Percentiles rank a stretch among this genome's conserved stretches.
Conservation (phyloP, 495 filamentous ascomycete genomes). For the Penicillium paradoxum region DNA sequence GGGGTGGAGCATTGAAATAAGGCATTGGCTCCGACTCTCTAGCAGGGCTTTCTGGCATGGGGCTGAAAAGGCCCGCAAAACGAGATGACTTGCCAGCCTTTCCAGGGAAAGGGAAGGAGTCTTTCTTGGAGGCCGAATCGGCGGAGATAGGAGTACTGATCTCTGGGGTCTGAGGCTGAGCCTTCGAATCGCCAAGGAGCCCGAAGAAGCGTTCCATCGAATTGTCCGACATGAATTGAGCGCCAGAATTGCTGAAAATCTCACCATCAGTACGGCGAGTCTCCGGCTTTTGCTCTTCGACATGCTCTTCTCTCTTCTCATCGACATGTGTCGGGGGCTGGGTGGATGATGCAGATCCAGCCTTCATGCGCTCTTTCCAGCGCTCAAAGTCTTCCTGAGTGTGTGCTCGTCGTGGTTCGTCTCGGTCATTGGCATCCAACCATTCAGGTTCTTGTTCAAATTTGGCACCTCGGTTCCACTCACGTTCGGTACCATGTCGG, state of each 20-base stretch:
- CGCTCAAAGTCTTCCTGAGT: constrained; percentile 91
- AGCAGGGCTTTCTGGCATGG: constrained; percentile 52
- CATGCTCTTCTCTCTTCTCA: constrained; percentile 43
- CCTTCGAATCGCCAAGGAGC: constrained; percentile 51
- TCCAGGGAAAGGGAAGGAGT: constrained; percentile 13
- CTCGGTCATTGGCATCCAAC: constrained; percentile 73
- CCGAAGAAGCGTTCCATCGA: constrained; percentile 79
- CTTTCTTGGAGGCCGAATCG: constrained; percentile 28
- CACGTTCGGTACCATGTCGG: constrained; percentile 56
- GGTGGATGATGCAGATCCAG: constrained; percentile 35
- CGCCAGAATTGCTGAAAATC: constrained; percentile 32
- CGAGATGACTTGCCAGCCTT: constrained; percentile 60
- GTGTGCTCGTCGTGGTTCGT: constrained; percentile 59
- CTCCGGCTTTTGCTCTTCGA: constrained; percentile 34
- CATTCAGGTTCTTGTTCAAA: constrained; percentile 80
- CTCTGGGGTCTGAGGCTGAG: constrained; percentile 19
- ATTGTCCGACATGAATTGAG: constrained; percentile 51
- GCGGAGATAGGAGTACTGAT: constrained; percentile 19
- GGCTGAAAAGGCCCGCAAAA: constrained; percentile 78
- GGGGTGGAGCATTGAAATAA: constrained; percentile 16
- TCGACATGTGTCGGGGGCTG: constrained; percentile 31
- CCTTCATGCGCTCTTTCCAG: constrained; percentile 92
- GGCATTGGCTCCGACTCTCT: constrained; percentile 47
- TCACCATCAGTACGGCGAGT: constrained; percentile 33
- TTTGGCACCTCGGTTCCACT: constrained; percentile 49